phyloP scores from a whole-genome alignment of 495 filamentous ascomycete species.

The Hypomontagnella submonticulosa region DNA sequence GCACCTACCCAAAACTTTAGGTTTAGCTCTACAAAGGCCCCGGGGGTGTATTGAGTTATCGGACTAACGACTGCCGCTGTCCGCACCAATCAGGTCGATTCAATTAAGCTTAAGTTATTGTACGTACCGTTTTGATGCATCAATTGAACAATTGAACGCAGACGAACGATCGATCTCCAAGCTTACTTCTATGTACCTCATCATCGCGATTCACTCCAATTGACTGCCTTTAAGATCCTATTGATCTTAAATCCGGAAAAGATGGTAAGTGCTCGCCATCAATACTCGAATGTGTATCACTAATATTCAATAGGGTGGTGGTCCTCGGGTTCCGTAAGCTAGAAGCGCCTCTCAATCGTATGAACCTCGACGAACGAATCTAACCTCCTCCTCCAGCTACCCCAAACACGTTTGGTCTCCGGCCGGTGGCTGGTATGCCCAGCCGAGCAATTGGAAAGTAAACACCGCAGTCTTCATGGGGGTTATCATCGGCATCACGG shows the following conservation, averaged over 20 bases:
- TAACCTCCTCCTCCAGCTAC: constrained; percentile 70
- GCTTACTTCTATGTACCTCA: constrained; percentile 18
- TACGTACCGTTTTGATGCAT: neutral
- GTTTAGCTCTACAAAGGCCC: neutral
- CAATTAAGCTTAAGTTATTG: neutral
- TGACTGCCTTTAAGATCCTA: constrained; percentile 28
- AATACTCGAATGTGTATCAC: constrained; percentile 17
- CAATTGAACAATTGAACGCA: neutral
- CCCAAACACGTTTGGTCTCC: constrained; percentile 99
- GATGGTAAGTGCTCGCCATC: constrained; percentile 48
- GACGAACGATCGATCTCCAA: constrained; percentile 3
- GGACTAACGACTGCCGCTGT: constrained; percentile 40
- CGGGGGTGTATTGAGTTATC: neutral
- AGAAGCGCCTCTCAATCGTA: constrained; percentile 12
- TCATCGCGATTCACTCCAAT: constrained; percentile 35
- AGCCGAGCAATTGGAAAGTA: constrained; percentile 90
- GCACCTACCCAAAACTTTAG: constrained; percentile 10
- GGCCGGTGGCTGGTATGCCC: constrained; percentile 95
- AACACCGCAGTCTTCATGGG: constrained; percentile 89
- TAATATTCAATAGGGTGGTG: constrained; percentile 69
- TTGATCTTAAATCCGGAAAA: constrained; percentile 47
- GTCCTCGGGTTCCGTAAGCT: constrained; percentile 89
- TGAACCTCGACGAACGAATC: constrained; percentile 24
- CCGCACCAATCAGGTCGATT: constrained; percentile 17
- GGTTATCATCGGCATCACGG: constrained; percentile 78